These are phyloP conservation scores for Heritiera fomes DNA, from an alignment of 345 rosid genomes.

Conservation along the genomic window DNA sequence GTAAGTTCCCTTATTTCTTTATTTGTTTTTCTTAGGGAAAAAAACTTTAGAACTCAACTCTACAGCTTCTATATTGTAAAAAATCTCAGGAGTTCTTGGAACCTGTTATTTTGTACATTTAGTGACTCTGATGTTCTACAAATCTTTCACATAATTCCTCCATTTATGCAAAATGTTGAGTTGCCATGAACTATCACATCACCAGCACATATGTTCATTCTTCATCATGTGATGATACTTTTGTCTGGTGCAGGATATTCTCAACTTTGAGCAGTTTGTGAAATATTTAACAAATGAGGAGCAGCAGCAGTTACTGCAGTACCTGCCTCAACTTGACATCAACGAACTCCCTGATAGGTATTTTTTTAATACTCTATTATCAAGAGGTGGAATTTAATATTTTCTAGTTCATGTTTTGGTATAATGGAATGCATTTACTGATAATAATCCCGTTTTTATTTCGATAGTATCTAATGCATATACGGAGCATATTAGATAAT, in stretches of 20 bases:
- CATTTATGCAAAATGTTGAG: not conserved
- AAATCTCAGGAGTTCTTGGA: not conserved
- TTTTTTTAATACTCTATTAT: not conserved
- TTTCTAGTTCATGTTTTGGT: slow-evolving; percentile 8
- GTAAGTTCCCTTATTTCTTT: slow-evolving; percentile 42
- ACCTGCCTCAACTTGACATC: slow-evolving; percentile 68
- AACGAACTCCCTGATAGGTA: slow-evolving; percentile 64
- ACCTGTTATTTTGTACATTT: not conserved
- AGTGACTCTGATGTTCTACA: not conserved
- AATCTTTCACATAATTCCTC: not conserved
- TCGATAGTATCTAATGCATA: not conserved
- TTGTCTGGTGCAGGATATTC: slow-evolving; percentile 57
- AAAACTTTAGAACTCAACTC: not conserved
- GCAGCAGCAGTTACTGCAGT: slow-evolving; percentile 70
- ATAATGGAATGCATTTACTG: not conserved
- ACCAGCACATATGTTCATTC: not conserved
- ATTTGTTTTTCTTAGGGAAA: not conserved
- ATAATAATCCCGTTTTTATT: not conserved
- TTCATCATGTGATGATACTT: slow-evolving; percentile 5
- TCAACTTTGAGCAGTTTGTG: slow-evolving; percentile 75
- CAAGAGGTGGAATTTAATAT: not conserved
- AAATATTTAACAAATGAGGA: slow-evolving; percentile 71
- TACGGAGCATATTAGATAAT: not conserved
- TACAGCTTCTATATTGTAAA: not conserved
- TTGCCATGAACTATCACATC: not conserved